These are phyloP conservation scores for Arctium minus DNA, from an alignment of 129 eudicot genomes.

Conservation along the genomic window DNA sequence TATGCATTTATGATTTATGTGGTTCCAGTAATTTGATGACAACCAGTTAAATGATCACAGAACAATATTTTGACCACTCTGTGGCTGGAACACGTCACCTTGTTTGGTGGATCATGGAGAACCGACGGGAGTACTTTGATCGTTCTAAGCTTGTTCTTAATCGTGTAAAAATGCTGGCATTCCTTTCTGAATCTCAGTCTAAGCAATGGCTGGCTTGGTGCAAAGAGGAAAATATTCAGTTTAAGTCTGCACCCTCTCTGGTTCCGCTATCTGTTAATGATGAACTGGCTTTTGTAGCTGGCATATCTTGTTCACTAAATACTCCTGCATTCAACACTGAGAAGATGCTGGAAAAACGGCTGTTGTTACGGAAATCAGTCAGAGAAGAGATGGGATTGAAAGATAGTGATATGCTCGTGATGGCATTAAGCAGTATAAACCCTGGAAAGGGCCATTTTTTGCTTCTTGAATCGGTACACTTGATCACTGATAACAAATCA, in stretches of 20 bases:
- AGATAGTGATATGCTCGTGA: conserved; percentile 81
- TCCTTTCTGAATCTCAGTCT: conserved; percentile 83
- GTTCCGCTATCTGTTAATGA: conserved; percentile 92
- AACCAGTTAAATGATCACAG: conserved; percentile 38
- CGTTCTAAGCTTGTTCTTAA: conserved; percentile 73
- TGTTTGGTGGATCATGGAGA: conserved; percentile 99
- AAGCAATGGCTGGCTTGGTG: conserved; percentile 95
- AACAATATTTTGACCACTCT: conserved; percentile 69
- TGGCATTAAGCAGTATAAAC: conserved; percentile 87
- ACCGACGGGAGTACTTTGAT: conserved; percentile 86
- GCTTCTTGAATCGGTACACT: conserved; percentile 72
- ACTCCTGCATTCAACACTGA: conserved; percentile 78
- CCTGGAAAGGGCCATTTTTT: conserved; percentile 88
- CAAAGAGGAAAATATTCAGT: conserved; percentile 69
- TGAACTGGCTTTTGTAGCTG: conserved; percentile 93
- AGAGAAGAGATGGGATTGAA: conserved; percentile 87
- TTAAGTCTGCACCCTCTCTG: conserved; percentile 51
- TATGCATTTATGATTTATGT: not conserved
- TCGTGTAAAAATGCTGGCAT: conserved; percentile 66
- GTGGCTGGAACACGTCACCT: conserved; percentile 79
- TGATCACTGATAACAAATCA: conserved; percentile 28
- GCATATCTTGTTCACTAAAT: conserved; percentile 73
- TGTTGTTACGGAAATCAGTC: conserved; percentile 52
- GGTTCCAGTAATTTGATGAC: not conserved
- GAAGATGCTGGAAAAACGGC: conserved; percentile 67